These are phyloP conservation scores for Stylonectria norvegica DNA, from an alignment of 2,329 filamentous ascomycete species.

Conservation along the genomic window DNA sequence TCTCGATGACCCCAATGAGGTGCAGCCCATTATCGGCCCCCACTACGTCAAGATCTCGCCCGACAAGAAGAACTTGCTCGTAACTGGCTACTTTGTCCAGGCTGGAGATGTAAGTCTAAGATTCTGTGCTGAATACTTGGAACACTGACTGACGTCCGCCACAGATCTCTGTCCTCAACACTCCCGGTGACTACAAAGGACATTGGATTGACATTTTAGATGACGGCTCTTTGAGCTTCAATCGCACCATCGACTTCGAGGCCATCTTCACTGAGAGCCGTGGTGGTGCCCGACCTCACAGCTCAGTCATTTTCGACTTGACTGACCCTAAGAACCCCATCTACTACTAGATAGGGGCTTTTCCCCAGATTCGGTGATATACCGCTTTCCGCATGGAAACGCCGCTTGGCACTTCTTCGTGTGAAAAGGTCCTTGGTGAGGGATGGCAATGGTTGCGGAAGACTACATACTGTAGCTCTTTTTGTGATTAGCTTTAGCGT, in stretches of 20 bases:
- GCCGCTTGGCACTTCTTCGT: no score
- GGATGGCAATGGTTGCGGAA: no score
- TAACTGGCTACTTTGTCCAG: conserved; percentile 66
- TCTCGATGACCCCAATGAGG: conserved; percentile 56
- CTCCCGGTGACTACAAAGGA: conserved; percentile 59
- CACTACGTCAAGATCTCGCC: conserved; percentile 64
- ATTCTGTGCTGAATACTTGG: rapidly evolving
- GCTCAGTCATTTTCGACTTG: conserved; percentile 54
- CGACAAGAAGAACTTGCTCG: conserved; percentile 61
- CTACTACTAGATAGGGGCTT: conserved; percentile 43
- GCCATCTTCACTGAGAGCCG: conserved; percentile 47
- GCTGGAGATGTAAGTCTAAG: conserved; percentile 48
- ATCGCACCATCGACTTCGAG: conserved; percentile 57
- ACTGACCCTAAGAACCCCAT: conserved; percentile 50
- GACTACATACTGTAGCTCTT: no score
- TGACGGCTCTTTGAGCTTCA: conserved; percentile 56
- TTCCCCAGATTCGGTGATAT: no score
- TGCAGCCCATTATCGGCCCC: conserved; percentile 57
- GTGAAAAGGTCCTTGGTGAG: no score
- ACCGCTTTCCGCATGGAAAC: no score
- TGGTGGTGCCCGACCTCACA: conserved; percentile 57
- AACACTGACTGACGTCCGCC: conserved; percentile 7
- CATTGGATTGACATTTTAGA: conserved; percentile 57
- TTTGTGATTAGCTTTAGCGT: no score
- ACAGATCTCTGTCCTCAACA: conserved; percentile 56